Base-by-base conservation (phyloP, 768 basidiomycete genomes). In the Tylopilus sp. region DNA sequence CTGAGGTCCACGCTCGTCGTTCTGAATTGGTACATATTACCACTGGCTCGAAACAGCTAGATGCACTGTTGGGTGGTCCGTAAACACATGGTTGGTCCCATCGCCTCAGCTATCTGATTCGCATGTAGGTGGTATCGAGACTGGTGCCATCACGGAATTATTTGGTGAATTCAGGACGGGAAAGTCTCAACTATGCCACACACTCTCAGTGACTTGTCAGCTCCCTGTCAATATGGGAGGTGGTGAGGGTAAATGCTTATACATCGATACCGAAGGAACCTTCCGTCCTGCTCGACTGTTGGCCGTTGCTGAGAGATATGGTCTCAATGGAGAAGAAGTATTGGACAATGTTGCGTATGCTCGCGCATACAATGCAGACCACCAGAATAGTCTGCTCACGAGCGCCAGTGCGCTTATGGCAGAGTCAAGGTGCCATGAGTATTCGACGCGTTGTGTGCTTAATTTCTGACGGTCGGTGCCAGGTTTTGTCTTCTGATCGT, bases 81-180 rank as follows among this genome's bases (percentile, higher is more conserved):
- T 67, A 45, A 34, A 48, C 50, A 37, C 25, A 16, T 6, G 16
- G 19, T 42, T 34, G 25, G 38, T 8, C 54, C 50, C 38, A 50
- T 50, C 46, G 33, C 1, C 34, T 50, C 45, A 11, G 42, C 50
- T 43, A 24, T 45, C 54, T 62, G 4, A 71, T 52, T 47, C 30
- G 48, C 57, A 55, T 53, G 44, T 53, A 92, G 90, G 91, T 48
- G 97, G 97, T 10, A 92, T 99, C 62, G 97, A 99, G 75, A 99
- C 97, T 17, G 97, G 97, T 37, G 89, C 94, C 1, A 97, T 99
- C 66, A 99, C 97, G 0, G 97, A 99, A 70, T 76, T 99, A 25
- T 98, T 97, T 73, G 97, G 96, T 52, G 97, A 99, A 74, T 99
- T 99, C 72, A 81, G 97, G 59, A 98, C 97, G 11, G 97, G 97